Base-by-base conservation (phyloP, 2,329 filamentous ascomycete species). In the Fusarium coicis region DNA sequence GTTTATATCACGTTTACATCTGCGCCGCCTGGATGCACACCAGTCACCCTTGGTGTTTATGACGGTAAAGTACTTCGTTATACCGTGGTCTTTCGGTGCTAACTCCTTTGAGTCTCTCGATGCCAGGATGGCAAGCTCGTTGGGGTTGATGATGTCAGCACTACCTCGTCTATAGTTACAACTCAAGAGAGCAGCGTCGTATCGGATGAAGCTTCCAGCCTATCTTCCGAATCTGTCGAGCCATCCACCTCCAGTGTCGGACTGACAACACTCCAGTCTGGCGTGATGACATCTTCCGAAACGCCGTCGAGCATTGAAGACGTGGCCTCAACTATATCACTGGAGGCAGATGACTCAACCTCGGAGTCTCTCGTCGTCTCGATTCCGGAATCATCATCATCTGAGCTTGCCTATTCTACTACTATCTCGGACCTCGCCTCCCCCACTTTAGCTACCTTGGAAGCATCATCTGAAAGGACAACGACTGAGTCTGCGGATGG, bases 341-440 rank as follows among this genome's bases (percentile, higher is more conserved):
- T 28, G 4, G 12, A 47, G 12, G 9, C 7, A 1, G 4, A 28
- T 8, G 0, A 21, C 1, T 7, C 18, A 2, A 15, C 19, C 9
- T 10, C 12, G 5, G 12, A 47, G 5, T 10, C 6, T 0, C 7
- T 2, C 0, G 23, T 10, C 4, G 3, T 7, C 3, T 5, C 4
- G 5, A 15, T 2, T 2, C 6, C 4, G 18, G 26, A 3, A 1
- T 21, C 18, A 15, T 28, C 19, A 2, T 4, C 9, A 21, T 15
- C 44, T 6, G 6, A 47, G 19, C 12, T 21, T 21, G 9, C 4
- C 9, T 16, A 10, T 3, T 36, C 34, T 10, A 36, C 8, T 3
- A 36, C 5, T 10, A 18, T 43, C 6, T 10, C 6, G 30, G 30
- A 32, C 30, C 4, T 32, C 30, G 12, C 30, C 12, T 32, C 34